Evolutionary conservation across 345 rosid species (phyloP), one percentile per base, ranked within the genome.

Genomic region (Salix exigua): DNA sequence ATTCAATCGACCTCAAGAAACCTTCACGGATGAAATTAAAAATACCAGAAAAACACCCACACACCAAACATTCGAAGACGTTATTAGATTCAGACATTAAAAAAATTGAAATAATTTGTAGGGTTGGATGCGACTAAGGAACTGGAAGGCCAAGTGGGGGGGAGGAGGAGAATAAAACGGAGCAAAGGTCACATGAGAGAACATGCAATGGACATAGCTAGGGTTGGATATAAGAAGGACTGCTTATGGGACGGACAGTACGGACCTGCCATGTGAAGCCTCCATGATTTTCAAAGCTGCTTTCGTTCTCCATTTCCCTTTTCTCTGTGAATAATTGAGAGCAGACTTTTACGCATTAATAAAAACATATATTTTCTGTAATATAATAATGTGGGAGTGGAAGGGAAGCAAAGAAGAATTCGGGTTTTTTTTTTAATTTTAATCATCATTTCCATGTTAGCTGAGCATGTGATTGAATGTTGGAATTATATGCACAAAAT

Each of bases 141-240:
- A 33, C 5, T 5, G 37, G 37, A 33, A 33, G 37, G 37, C 37
- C 37, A 33, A 33, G 37, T 33, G 37, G 37, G 37, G 37, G 35
- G 35, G 37, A 5, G 55, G 37, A 6, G 6, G 10, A 35, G 70
- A 2, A 68, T 11, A 17, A 14, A 65, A 44, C 23, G 76, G 76
- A 44, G 68, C 73, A 73, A 58, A 66, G 28, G 50, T 66, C 76
- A 78, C 81, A 78, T 78, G 77, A 73, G 58, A 78, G 77, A 78
- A 78, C 77, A 11, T 78, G 81, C 30, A 40, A 1, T 5, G 60
- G 25, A n/a, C n/a, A n/a, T n/a, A 33, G 37, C 4, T 0, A 4
- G 35, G 35, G 35, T 33, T 33, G 35, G 35, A 33, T 33, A 33
- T 33, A 33, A 33, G 17, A 35, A 75, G 19, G 6, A 44, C 19